Percentiles rank a stretch among this genome's conserved stretches.
These are phyloP conservation scores for Myxozyma melibiosi DNA, from an alignment of 805 yeast genomes.

Conservation along the genomic window DNA sequence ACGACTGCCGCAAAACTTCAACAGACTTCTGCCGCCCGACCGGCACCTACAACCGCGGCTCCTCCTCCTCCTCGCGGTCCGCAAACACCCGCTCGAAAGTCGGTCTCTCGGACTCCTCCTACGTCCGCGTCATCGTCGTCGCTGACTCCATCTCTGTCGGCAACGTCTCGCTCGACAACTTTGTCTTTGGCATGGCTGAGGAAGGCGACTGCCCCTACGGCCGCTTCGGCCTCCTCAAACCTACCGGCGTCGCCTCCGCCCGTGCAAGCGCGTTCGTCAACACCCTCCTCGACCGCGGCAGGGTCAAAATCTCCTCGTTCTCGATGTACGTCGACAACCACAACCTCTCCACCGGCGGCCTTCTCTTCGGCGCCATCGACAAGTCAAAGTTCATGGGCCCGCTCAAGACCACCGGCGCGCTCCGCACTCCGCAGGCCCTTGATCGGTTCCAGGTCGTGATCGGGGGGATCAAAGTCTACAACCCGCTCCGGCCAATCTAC, in stretches of 20 bases:
- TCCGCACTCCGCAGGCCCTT: neutral
- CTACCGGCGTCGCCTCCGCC: neutral
- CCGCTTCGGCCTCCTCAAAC: slow-evolving; percentile 12
- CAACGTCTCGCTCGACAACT: neutral
- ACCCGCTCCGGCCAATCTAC: neutral
- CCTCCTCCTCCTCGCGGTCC: neutral
- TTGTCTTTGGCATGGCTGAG: slow-evolving; percentile 15
- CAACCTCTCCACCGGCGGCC: slow-evolving; percentile 41
- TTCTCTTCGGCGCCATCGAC: slow-evolving; percentile 52
- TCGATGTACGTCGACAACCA: slow-evolving; percentile 49
- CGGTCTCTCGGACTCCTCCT: slow-evolving; percentile 50
- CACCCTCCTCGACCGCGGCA: neutral
- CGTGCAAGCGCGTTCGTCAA: neutral
- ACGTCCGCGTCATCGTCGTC: slow-evolving; percentile 60
- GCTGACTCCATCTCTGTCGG: slow-evolving; percentile 47
- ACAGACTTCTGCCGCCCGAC: slow-evolving; percentile 16
- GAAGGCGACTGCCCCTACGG: slow-evolving; percentile 23
- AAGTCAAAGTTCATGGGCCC: slow-evolving; percentile 46
- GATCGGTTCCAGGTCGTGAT: neutral
- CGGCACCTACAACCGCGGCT: slow-evolving; percentile 1
- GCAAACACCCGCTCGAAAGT: slow-evolving; percentile 38
- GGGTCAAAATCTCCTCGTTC: slow-evolving; percentile 40
- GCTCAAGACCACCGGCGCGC: slow-evolving; percentile 30
- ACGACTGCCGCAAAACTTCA: slow-evolving; percentile 1
- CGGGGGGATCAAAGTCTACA: neutral